phyloP scores from a whole-genome alignment of 768 basidiomycete species.

The Tricholomella constricta region DNA sequence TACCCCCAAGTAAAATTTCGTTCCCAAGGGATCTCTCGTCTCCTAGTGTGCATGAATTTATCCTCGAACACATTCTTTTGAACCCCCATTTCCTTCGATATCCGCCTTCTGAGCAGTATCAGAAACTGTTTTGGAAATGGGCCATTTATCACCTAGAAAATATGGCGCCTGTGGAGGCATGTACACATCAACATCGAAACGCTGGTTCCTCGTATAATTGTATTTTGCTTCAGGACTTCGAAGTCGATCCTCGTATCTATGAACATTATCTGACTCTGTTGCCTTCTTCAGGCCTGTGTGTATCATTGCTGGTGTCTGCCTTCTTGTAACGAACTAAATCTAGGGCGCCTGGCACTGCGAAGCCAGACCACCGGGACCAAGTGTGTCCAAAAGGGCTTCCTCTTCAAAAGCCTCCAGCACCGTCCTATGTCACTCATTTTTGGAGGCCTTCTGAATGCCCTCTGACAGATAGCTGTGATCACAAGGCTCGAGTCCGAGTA shows the following conservation, averaged over 20 bases:
- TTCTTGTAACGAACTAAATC: slow-evolving; percentile 1
- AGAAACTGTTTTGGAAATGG: slow-evolving; percentile 76
- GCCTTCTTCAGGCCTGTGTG: slow-evolving; percentile 35
- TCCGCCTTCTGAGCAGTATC: slow-evolving; percentile 66
- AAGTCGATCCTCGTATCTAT: slow-evolving; percentile 69
- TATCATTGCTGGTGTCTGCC: slow-evolving; percentile 8
- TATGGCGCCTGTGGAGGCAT: slow-evolving; percentile 47
- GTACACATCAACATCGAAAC: slow-evolving; percentile 18
- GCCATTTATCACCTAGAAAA: slow-evolving; percentile 56
- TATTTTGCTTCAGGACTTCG: slow-evolving; percentile 43
- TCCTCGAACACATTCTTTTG: slow-evolving; percentile 53
- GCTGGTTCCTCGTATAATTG: slow-evolving; percentile 5
- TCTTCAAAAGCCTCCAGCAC: slow-evolving; percentile 39
- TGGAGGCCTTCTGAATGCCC: slow-evolving; percentile 39
- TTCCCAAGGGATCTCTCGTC: slow-evolving; percentile 44
- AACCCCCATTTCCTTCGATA: slow-evolving; percentile 55
- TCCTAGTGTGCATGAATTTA: slow-evolving; percentile 49
- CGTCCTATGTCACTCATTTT: slow-evolving; percentile 68
- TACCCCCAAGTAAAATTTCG: slow-evolving; percentile 40
- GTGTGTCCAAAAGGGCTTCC: slow-evolving; percentile 29
- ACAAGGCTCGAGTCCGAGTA: background rate
- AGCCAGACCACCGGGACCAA: slow-evolving; percentile 22
- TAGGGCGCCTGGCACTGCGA: slow-evolving; percentile 24
- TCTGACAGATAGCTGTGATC: background rate
- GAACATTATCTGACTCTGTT: slow-evolving; percentile 57